phyloP scores from a whole-genome alignment of 257 asterid genomes.

The Capsicum chinense region DNA sequence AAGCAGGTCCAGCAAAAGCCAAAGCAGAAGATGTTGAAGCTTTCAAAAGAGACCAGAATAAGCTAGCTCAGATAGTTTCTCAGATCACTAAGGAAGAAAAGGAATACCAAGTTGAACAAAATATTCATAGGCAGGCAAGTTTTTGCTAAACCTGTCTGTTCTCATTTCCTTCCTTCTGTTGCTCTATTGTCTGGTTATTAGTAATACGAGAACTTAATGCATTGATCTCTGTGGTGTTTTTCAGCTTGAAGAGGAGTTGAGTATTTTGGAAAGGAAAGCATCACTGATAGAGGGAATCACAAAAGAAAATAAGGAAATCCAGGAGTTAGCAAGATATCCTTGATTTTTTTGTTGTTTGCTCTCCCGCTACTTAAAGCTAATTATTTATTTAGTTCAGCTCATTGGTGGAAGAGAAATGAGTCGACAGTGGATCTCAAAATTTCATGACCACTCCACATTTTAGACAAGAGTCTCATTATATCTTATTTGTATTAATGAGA shows the following conservation, averaged over 20 bases:
- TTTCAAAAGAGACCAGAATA: slow-evolving; percentile 42
- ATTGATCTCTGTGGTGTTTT: slow-evolving; percentile 33
- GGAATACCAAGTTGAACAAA: slow-evolving; percentile 49
- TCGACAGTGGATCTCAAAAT: neutral
- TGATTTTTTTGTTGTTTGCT: slow-evolving; percentile 29
- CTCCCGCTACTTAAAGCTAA: slow-evolving; percentile 20
- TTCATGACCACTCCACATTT: slow-evolving; percentile 12
- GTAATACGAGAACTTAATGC: neutral
- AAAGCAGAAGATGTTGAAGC: slow-evolving; percentile 43
- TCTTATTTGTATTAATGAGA: neutral
- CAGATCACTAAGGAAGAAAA: slow-evolving; percentile 52
- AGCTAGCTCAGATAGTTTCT: slow-evolving; percentile 54
- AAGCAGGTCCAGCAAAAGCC: slow-evolving; percentile 45
- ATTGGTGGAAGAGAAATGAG: slow-evolving; percentile 24
- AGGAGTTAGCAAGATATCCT: slow-evolving; percentile 87
- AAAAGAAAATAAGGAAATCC: slow-evolving; percentile 65
- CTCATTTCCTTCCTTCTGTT: neutral
- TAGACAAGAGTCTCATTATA: neutral
- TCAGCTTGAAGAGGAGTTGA: slow-evolving; percentile 68
- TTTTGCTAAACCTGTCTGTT: slow-evolving; percentile 25
- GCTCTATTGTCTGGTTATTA: slow-evolving; percentile 11
- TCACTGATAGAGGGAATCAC: slow-evolving; percentile 57
- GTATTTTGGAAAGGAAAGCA: slow-evolving; percentile 55
- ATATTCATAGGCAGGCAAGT: slow-evolving; percentile 59
- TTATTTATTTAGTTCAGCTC: slow-evolving; percentile 7